Percentiles rank a stretch among this genome's conserved stretches.
Conservation (phyloP, 768 basidiomycete species). For the Exidia glandulosa region DNA sequence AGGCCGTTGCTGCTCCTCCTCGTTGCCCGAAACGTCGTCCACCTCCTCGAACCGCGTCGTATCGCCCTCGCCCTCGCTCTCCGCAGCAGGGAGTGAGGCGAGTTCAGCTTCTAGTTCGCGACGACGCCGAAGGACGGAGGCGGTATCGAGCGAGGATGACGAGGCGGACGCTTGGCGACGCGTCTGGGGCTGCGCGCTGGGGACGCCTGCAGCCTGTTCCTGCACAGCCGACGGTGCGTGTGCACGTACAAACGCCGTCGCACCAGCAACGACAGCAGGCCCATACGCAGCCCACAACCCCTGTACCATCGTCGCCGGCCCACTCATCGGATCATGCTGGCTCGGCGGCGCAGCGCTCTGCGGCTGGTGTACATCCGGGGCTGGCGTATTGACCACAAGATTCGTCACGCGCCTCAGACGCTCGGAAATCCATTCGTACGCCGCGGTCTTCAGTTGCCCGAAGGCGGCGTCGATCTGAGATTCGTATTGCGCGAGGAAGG, state of each 20-base stretch:
- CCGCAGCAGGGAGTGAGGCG: conserved; percentile 27
- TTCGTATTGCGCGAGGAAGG: conserved; percentile 77
- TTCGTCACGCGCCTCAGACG: conserved; percentile 56
- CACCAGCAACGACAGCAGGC: conserved; percentile 58
- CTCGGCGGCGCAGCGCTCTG: conserved; percentile 27
- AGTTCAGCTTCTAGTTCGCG: conserved; percentile 49
- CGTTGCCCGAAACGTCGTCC: neutral
- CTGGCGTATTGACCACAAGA: conserved; percentile 28
- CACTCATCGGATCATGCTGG: no score
- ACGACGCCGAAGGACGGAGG: conserved; percentile 31
- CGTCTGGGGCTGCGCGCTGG: neutral
- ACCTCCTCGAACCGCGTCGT: neutral
- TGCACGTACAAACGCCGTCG: conserved; percentile 21
- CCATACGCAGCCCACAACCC: conserved; percentile 74
- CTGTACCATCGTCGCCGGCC: conserved; percentile 53
- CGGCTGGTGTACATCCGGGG: conserved; percentile 1
- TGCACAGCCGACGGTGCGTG: neutral
- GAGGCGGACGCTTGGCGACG: neutral
- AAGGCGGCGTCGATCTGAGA: conserved; percentile 73
- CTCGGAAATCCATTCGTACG: conserved; percentile 56
- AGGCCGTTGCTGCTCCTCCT: neutral
- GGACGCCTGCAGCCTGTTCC: neutral
- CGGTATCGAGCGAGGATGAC: conserved; percentile 8
- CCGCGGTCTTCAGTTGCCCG: conserved; percentile 45
- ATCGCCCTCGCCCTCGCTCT: neutral